phyloP scores from a whole-genome alignment of 176 grass and related monocot species.

The Elaeis guineensis region DNA sequence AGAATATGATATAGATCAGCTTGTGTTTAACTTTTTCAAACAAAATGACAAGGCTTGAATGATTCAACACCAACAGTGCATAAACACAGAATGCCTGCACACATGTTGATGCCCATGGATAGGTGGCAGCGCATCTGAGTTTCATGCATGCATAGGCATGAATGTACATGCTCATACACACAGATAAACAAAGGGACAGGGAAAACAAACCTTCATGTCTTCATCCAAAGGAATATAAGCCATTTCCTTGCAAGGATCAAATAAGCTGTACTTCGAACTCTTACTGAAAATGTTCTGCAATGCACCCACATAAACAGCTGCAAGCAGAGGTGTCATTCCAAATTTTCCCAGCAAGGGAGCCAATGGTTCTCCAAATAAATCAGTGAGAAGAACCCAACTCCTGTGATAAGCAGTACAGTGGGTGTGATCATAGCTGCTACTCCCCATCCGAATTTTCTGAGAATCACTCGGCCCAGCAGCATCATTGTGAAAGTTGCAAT shows the following conservation, averaged over 20 bases:
- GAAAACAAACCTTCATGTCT: constrained; percentile 90
- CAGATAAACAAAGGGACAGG: not conserved
- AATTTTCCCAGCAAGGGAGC: constrained; percentile 57
- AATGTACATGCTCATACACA: constrained; percentile 3
- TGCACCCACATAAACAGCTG: constrained; percentile 91
- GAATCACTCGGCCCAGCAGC: constrained; percentile 81
- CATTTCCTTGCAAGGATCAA: constrained; percentile 99
- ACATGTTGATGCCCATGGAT: too few relatives aligned
- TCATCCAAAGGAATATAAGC: constrained; percentile 99
- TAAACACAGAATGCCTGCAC: too few relatives aligned
- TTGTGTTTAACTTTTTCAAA: too few relatives aligned
- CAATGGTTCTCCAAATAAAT: constrained; percentile 79
- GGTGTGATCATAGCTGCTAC: constrained; percentile 94
- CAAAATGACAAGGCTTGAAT: too few relatives aligned
- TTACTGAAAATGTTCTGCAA: constrained; percentile 99
- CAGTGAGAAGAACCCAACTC: constrained; percentile 96
- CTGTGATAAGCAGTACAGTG: constrained; percentile 81
- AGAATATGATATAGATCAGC: too few relatives aligned
- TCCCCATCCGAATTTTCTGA: constrained; percentile 91
- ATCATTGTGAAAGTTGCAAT: constrained; percentile 99
- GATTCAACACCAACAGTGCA: too few relatives aligned
- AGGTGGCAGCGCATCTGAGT: too few relatives aligned
- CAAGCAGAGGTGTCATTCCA: constrained; percentile 89
- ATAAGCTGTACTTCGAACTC: constrained; percentile 98
- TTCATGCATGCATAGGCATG: constrained; percentile 3